Percentiles rank a stretch among this genome's conserved stretches.
Evolutionary conservation across 345 rosid genomes (phyloP).

Genomic region (Eucalyptus shirleyi): DNA sequence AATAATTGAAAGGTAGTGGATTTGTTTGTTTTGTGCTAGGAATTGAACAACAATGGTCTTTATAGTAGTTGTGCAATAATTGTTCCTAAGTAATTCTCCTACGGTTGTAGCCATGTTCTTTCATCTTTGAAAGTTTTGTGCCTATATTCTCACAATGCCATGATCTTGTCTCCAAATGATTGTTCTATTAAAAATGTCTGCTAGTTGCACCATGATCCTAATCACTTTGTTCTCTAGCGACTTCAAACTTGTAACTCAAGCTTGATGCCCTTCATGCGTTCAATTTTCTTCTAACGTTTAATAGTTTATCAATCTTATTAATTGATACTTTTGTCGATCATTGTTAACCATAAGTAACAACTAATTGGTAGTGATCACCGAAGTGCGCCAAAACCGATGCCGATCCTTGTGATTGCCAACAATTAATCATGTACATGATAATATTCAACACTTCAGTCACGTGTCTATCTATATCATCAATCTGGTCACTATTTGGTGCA

Average conservation of each 20-base stretch:
- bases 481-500: neutral
- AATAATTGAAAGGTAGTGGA: neutral
- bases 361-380: neutral
- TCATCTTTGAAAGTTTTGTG: neutral
- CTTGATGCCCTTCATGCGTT: neutral
- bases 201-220: neutral
- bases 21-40: neutral
- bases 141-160: neutral
- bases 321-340: neutral
- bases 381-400: neutral
- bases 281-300: neutral
- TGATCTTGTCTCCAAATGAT: too few relatives aligned
- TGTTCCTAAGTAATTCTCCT: neutral
- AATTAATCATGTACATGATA: neutral
- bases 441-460: neutral
- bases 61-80: neutral
- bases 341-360: too few relatives aligned
- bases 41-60: too few relatives aligned
- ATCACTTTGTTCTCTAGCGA: neutral
- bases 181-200: neutral
- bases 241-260: neutral
- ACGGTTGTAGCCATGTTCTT: neutral
- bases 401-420: neutral
- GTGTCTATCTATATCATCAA: neutral
- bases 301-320: neutral